Evolutionary conservation across 306 rosid species (phyloP).

Genomic region (Malus sylvestris): DNA sequence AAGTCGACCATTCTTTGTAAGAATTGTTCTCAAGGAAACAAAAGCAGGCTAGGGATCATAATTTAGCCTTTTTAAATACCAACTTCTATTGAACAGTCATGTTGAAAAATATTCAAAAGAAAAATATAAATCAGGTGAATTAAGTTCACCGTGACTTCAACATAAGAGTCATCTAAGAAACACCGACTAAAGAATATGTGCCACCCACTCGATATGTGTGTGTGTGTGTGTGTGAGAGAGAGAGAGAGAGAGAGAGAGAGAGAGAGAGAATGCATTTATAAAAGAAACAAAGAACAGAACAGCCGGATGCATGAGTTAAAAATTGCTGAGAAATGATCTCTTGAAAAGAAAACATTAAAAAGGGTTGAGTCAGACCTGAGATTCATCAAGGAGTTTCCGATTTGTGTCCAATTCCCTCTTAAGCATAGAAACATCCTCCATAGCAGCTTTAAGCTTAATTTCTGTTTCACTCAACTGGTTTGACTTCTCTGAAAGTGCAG

Average conservation of each 20-base stretch:
- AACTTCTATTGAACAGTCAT: background rate
- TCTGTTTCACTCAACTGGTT: slow-evolving; percentile 59
- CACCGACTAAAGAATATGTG: background rate
- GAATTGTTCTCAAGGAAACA: background rate
- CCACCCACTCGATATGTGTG: background rate
- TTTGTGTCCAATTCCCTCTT: slow-evolving; percentile 73
- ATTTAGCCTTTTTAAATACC: background rate
- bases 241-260: background rate
- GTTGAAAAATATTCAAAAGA: background rate
- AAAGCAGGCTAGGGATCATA: background rate
- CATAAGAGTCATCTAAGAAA: background rate
- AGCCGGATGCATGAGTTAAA: background rate
- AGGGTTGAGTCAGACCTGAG: slow-evolving; percentile 54
- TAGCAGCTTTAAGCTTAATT: slow-evolving; percentile 49
- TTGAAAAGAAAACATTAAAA: background rate
- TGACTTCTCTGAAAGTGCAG: slow-evolving; percentile 57
- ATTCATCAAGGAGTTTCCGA: slow-evolving; percentile 82
- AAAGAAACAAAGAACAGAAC: background rate
- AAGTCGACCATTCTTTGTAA: background rate
- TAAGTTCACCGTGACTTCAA: background rate
- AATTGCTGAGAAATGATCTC: background rate
- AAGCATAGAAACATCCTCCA: slow-evolving; percentile 65
- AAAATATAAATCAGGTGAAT: background rate
- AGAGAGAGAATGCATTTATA: background rate
- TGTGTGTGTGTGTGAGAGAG: background rate